These are phyloP conservation scores for Acrodontium crateriforme DNA, from an alignment of 2,329 filamentous ascomycete species.

Conservation along the genomic window DNA sequence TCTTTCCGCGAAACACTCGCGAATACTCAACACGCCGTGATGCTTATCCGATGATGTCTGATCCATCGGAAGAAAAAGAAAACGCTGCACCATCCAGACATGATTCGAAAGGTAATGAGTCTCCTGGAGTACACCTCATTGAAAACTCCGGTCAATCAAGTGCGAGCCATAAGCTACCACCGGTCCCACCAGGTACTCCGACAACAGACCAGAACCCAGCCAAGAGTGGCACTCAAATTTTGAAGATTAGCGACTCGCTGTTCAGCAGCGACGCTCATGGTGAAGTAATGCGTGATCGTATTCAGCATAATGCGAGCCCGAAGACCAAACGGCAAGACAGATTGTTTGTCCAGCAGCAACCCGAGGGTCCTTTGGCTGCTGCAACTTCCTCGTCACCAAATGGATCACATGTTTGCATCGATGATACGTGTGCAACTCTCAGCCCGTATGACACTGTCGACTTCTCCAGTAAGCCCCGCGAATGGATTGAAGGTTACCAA, in stretches of 20 bases:
- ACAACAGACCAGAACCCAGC: conserved; percentile 8
- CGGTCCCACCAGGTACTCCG: conserved; percentile 16
- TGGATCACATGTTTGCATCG: conserved; percentile 4
- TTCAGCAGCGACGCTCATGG: neutral
- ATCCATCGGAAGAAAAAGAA: conserved; percentile 11
- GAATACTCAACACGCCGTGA: conserved; percentile 23
- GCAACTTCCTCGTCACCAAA: conserved; percentile 8
- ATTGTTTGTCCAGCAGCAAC: conserved; percentile 16
- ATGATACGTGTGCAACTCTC: conserved; percentile 5
- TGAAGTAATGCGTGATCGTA: conserved; percentile 9
- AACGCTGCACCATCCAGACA: conserved; percentile 2
- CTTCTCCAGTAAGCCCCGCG: conserved; percentile 14
- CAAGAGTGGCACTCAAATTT: conserved; percentile 1
- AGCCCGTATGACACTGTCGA: conserved; percentile 9
- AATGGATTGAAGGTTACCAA: conserved; percentile 20
- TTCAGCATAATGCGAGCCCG: conserved; percentile 16
- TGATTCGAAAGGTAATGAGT: neutral
- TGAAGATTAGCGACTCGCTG: conserved; percentile 1
- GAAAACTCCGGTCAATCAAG: neutral
- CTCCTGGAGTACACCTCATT: neutral
- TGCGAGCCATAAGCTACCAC: conserved; percentile 8
- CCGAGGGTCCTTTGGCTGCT: conserved; percentile 4
- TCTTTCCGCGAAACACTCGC: conserved; percentile 25
- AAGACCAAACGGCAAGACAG: conserved; percentile 16
- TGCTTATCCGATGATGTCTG: conserved; percentile 11